Conservation (phyloP, 2,329 filamentous ascomycete genomes). For the Cytospora chrysosperma region DNA sequence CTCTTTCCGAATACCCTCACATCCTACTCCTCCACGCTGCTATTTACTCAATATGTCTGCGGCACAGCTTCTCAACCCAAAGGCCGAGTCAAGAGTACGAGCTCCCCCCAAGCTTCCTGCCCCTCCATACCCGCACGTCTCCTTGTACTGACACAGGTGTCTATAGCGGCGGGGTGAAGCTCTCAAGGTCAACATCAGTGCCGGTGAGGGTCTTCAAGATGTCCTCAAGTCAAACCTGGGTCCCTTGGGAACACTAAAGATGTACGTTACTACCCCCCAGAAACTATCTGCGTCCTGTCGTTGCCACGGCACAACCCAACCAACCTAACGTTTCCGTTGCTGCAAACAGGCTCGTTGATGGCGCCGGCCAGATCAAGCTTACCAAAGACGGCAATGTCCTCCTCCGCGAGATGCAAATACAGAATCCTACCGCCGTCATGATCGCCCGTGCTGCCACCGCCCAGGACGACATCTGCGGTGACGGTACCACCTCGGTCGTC, state of each 20-base stretch:
- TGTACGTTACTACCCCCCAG: constrained; percentile 50
- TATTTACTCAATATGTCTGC: constrained; percentile 71
- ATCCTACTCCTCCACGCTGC: constrained; percentile 6
- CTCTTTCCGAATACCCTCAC: neutral
- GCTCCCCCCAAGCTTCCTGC: constrained; percentile 26
- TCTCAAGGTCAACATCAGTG: constrained; percentile 93
- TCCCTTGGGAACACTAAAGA: constrained; percentile 92
- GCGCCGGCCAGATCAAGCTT: constrained; percentile 87
- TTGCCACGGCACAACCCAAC: neutral
- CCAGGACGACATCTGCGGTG: constrained; percentile 97
- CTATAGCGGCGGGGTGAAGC: constrained; percentile 90
- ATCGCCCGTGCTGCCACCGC: constrained; percentile 84
- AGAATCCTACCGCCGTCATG: constrained; percentile 94
- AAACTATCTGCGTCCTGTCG: neutral
- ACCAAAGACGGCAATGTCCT: constrained; percentile 97
- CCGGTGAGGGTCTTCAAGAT: constrained; percentile 89
- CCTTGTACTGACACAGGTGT: constrained; percentile 34
- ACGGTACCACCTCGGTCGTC: constrained; percentile 96
- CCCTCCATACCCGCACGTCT: constrained; percentile 38
- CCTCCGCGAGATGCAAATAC: constrained; percentile 82
- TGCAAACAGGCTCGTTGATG: constrained; percentile 61
- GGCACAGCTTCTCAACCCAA: constrained; percentile 96
- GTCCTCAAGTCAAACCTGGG: constrained; percentile 96
- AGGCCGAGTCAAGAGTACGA: constrained; percentile 93
- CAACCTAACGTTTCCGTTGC: constrained; percentile 20